Evolutionary conservation across 345 rosid genomes (phyloP).

Genomic region (Physaria fendleri): DNA sequence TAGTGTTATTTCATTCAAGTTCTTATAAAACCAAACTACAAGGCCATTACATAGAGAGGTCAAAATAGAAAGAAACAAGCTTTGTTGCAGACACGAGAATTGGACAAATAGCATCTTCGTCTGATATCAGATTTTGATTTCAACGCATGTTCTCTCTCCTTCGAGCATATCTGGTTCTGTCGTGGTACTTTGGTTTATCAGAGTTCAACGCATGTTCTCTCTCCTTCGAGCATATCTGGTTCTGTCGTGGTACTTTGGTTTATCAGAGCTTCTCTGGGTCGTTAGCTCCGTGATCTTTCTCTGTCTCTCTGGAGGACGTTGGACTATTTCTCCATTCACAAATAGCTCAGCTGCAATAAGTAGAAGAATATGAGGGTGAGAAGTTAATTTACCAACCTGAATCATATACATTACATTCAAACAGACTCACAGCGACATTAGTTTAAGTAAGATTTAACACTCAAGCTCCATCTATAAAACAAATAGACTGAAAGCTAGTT

Average conservation of each 20-base stretch:
- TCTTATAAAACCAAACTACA: too few species aligned
- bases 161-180: conserved; percentile 75
- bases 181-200: conserved; percentile 93
- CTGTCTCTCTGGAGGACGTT: conserved; percentile 86
- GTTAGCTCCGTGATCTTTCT: conserved; percentile 79
- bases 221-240: too few species aligned
- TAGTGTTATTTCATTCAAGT: not conserved
- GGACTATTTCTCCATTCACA: conserved; percentile 88
- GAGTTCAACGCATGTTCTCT: too few species aligned
- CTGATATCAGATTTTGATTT: not conserved
- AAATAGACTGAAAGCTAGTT: too few species aligned
- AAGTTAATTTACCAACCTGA: not conserved
- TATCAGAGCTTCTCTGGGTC: conserved; percentile 67
- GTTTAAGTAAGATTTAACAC: not conserved
- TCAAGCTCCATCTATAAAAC: not conserved
- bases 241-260: too few species aligned
- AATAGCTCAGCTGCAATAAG: conserved; percentile 67
- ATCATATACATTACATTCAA: not conserved
- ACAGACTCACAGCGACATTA: too few species aligned
- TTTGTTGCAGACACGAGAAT: not conserved
- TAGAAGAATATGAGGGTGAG: too few species aligned
- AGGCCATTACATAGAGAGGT: not conserved
- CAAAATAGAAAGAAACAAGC: not conserved
- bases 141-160: conserved; percentile 58
- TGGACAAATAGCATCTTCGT: not conserved